Conservation (phyloP, 2,329 filamentous ascomycete species). For the Microcyclospora pomicola region DNA sequence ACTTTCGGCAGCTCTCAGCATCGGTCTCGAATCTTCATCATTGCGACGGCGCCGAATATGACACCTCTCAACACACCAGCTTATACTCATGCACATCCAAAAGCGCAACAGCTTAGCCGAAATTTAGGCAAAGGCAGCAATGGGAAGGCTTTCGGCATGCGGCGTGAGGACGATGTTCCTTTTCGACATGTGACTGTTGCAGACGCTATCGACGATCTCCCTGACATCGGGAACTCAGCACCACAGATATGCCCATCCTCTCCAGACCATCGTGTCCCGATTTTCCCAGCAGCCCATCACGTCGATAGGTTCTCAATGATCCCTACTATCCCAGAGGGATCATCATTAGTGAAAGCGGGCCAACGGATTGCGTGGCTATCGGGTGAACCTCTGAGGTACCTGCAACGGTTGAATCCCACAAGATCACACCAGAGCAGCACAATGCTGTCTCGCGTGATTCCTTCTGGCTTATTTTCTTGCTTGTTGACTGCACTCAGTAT, state of each 20-base stretch:
- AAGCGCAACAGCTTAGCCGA: slow-evolving; percentile 9
- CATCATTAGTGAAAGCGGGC: slow-evolving; percentile 16
- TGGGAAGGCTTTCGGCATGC: slow-evolving; percentile 44
- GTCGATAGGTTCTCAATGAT: slow-evolving; percentile 42
- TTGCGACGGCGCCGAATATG: slow-evolving; percentile 54
- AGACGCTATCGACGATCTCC: slow-evolving; percentile 47
- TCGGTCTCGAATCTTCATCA: slow-evolving; percentile 55
- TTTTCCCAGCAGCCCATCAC: slow-evolving; percentile 26
- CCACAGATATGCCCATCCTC: slow-evolving; percentile 47
- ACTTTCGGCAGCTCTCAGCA: slow-evolving; percentile 52
- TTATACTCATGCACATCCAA: slow-evolving; percentile 50
- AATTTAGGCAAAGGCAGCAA: slow-evolving; percentile 47
- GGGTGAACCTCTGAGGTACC: slow-evolving; percentile 14
- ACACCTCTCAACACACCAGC: slow-evolving; percentile 41
- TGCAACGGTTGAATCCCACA: slow-evolving; percentile 11
- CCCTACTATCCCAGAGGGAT: slow-evolving; percentile 38
- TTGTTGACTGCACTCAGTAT: slow-evolving; percentile 43
- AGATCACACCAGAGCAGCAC: slow-evolving; percentile 9
- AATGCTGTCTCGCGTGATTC: slow-evolving; percentile 40
- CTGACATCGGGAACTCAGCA: slow-evolving; percentile 47
- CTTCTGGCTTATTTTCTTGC: slow-evolving; percentile 44
- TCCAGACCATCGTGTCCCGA: slow-evolving; percentile 53
- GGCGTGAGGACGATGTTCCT: slow-evolving; percentile 39
- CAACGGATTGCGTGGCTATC: slow-evolving; percentile 14
- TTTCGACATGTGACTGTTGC: slow-evolving; percentile 44